phyloP scores from a whole-genome alignment of 495 filamentous ascomycete species.

The Amorphotheca resinae region DNA sequence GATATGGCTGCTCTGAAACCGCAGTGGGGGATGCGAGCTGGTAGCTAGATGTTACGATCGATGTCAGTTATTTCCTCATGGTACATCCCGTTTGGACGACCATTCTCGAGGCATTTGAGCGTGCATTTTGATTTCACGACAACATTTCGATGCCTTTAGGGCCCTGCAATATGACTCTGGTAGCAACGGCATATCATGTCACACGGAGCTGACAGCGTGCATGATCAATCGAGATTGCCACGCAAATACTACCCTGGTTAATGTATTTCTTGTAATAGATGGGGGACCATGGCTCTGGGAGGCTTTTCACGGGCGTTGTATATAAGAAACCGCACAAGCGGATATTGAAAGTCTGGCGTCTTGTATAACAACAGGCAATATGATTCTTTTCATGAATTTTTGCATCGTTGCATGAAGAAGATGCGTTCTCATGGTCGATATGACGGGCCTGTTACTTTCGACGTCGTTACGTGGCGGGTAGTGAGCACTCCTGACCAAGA shows the following conservation, averaged over 20 bases:
- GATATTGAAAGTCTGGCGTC: not conserved
- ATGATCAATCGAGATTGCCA: conserved; percentile 2
- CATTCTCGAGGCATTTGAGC: conserved; percentile 19
- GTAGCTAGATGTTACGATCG: conserved; percentile 5
- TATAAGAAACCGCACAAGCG: not conserved
- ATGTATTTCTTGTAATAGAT: conserved; percentile 20
- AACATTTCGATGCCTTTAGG: not conserved
- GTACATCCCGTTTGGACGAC: conserved; percentile 3
- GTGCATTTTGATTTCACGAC: conserved; percentile 16
- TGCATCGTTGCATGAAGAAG: too few species aligned
- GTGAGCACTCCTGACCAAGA: too few species aligned
- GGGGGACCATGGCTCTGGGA: not conserved
- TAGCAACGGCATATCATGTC: conserved; percentile 8
- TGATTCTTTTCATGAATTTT: conserved; percentile 2
- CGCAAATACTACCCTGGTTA: too few species aligned
- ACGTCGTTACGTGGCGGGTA: too few species aligned
- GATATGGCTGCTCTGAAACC: conserved; percentile 66
- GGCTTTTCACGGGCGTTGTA: not conserved
- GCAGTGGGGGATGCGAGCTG: conserved; percentile 51
- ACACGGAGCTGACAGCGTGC: conserved; percentile 10
- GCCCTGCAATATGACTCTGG: not conserved
- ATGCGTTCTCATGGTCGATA: too few species aligned
- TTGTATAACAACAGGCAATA: conserved; percentile 5
- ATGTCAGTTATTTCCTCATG: conserved; percentile 8
- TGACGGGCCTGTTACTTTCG: too few species aligned